phyloP scores from a whole-genome alignment of 805 yeast genomes.

The Pichia paraexigua region DNA sequence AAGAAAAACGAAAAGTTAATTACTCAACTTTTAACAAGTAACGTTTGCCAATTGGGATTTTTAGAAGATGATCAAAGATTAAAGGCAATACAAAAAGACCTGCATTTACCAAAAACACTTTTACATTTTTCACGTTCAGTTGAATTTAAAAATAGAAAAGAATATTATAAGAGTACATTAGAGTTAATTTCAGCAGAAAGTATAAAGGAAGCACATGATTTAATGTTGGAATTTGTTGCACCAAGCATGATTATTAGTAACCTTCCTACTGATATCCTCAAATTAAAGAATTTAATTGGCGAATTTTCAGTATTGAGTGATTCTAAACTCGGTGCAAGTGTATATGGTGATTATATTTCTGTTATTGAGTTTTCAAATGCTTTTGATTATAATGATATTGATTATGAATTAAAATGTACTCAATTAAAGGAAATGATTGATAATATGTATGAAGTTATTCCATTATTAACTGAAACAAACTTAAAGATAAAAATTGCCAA shows the following conservation, averaged over 20 bases:
- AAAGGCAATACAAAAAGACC: slow-evolving; percentile 29
- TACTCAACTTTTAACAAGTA: slow-evolving; percentile 27
- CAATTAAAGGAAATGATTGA: slow-evolving; percentile 25
- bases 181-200: slow-evolving; percentile 54
- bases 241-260: slow-evolving; percentile 61
- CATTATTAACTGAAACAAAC: slow-evolving; percentile 31
- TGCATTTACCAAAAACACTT: slow-evolving; percentile 41
- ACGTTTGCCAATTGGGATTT: slow-evolving; percentile 26
- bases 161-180: slow-evolving; percentile 51
- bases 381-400: slow-evolving; percentile 8
- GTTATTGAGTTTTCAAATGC: slow-evolving; percentile 13
- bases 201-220: slow-evolving; percentile 56
- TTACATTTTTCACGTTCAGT: slow-evolving; percentile 56
- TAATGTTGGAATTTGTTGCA: slow-evolving; percentile 53
- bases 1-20: slow-evolving; percentile 35
- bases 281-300: slow-evolving; percentile 31
- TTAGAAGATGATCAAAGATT: slow-evolving; percentile 25
- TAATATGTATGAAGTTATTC: slow-evolving; percentile 38
- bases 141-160: slow-evolving; percentile 39
- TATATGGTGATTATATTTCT: slow-evolving; percentile 44
- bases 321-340: slow-evolving; percentile 53
- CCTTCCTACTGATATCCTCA: slow-evolving; percentile 13
- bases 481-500: slow-evolving; percentile 40
- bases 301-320: slow-evolving; percentile 38
- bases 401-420: neutral